Evolutionary conservation across 2,329 filamentous ascomycete genomes (phyloP).

Genomic region (Leptographium radiaticola): DNA sequence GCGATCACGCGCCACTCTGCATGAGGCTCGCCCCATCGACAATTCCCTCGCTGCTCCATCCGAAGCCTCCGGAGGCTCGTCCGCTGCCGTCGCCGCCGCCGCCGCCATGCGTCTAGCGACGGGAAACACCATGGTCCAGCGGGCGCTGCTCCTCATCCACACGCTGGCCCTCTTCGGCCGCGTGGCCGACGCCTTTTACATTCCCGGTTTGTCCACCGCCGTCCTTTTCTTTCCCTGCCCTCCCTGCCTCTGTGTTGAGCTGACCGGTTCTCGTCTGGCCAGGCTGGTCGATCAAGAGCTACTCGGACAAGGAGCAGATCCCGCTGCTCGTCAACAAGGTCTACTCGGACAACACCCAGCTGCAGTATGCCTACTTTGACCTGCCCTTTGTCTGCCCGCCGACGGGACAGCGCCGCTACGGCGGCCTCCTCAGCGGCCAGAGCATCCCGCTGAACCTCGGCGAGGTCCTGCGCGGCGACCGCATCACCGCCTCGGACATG

Average conservation of each 20-base stretch:
- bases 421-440: slow-evolving; percentile 60
- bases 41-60: too few relatives aligned
- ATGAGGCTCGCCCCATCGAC: too few relatives aligned
- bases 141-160: slow-evolving; percentile 30
- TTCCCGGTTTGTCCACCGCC: slow-evolving; percentile 51
- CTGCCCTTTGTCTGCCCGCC: slow-evolving; percentile 79
- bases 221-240: neutral
- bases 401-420: slow-evolving; percentile 51
- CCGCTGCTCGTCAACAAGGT: slow-evolving; percentile 87
- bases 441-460: slow-evolving; percentile 73
- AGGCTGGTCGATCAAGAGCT: slow-evolving; percentile 76
- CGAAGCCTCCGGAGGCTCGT: too few relatives aligned
- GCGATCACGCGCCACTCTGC: too few relatives aligned
- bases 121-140: neutral
- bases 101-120: neutral
- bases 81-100: neutral
- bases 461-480: slow-evolving; percentile 75
- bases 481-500: slow-evolving; percentile 75
- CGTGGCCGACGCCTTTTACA: slow-evolving; percentile 59
- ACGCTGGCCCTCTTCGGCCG: slow-evolving; percentile 25
- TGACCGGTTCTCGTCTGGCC: slow-evolving; percentile 1
- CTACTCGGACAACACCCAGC: slow-evolving; percentile 76
- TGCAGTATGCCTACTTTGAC: slow-evolving; percentile 87
- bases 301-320: slow-evolving; percentile 61
- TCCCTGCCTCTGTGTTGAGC: too few relatives aligned